Conservation (phyloP, 306 rosid genomes). For the Vigna radiata region DNA sequence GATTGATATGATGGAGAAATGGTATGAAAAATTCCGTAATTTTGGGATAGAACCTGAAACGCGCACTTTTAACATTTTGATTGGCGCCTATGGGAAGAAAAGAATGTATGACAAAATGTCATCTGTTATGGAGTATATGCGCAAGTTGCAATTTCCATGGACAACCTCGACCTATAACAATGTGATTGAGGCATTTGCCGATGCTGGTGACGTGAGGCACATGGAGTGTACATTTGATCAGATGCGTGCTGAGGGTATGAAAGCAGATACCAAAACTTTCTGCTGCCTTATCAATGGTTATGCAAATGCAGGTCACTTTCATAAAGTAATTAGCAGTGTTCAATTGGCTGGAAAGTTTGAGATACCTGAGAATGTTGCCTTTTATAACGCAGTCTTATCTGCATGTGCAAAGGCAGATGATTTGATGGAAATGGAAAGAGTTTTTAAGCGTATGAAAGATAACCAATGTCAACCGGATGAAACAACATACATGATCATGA, state of each 20-base stretch:
- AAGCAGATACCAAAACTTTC: conserved; percentile 90
- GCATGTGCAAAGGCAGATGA: conserved; percentile 96
- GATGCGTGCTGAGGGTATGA: conserved; percentile 97
- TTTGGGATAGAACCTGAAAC: conserved; percentile 96
- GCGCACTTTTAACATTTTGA: conserved; percentile 89
- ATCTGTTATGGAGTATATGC: conserved; percentile 98
- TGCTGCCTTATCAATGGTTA: conserved; percentile 94
- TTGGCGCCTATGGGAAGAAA: conserved; percentile 93
- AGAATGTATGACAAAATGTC: conserved; percentile 96
- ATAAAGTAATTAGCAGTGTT: conserved; percentile 81
- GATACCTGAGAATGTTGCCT: conserved; percentile 77
- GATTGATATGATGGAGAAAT: conserved; percentile 90
- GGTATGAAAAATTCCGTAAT: conserved; percentile 94
- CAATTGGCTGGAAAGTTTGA: conserved; percentile 82
- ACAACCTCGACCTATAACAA: conserved; percentile 94
- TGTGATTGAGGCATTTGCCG: conserved; percentile 95
- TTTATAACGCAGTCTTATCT: conserved; percentile 76
- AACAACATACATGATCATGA: conserved; percentile 68
- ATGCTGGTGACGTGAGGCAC: conserved; percentile 85
- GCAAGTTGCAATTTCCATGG: conserved; percentile 95
- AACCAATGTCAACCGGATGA: conserved; percentile 70
- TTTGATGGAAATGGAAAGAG: conserved; percentile 92
- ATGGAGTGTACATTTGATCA: conserved; percentile 95
- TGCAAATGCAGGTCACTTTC: conserved; percentile 96
- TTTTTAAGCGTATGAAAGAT: conserved; percentile 84